Conservation (phyloP, 2,329 filamentous ascomycete species). For the Diaporthe citrichinensis region DNA sequence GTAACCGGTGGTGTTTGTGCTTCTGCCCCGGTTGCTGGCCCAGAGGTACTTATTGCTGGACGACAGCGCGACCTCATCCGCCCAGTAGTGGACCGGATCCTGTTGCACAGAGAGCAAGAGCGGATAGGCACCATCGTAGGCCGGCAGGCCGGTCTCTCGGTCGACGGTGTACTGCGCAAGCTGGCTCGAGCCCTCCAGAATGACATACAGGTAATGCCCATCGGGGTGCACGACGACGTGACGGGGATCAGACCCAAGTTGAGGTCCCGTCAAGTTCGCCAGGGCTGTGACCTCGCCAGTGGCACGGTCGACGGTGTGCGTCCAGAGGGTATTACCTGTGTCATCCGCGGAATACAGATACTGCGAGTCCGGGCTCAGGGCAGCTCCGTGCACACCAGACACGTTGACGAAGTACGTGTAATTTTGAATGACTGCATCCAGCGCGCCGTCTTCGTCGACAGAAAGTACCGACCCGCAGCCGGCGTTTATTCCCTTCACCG, state of each 20-base stretch:
- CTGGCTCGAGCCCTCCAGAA: conserved; percentile 48
- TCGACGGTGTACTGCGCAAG: conserved; percentile 45
- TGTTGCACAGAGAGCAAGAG: conserved; percentile 34
- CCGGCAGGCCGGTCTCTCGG: background rate
- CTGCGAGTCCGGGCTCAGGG: conserved; percentile 58
- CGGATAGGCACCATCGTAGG: background rate
- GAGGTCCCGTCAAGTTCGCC: background rate
- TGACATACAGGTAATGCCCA: conserved; percentile 47
- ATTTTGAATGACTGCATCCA: conserved; percentile 5
- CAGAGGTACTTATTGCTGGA: conserved; percentile 48
- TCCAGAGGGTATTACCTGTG: conserved; percentile 58
- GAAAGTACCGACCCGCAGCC: conserved; percentile 13
- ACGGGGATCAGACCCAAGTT: background rate
- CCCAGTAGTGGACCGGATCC: conserved; percentile 48
- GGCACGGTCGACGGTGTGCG: conserved; percentile 45
- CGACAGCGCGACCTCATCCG: conserved; percentile 51
- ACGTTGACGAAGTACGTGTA: conserved; percentile 3
- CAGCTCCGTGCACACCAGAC: conserved; percentile 59
- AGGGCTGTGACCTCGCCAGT: conserved; percentile 42
- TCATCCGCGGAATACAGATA: conserved; percentile 65
- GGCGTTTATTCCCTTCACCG: background rate
- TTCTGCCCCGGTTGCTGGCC: conserved; percentile 48
- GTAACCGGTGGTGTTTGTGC: background rate
- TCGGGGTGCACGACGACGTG: conserved; percentile 43
- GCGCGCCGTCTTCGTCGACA: background rate